These are phyloP conservation scores for Alternaria arborescens DNA, from an alignment of 2,329 filamentous ascomycete species.

Conservation along the genomic window DNA sequence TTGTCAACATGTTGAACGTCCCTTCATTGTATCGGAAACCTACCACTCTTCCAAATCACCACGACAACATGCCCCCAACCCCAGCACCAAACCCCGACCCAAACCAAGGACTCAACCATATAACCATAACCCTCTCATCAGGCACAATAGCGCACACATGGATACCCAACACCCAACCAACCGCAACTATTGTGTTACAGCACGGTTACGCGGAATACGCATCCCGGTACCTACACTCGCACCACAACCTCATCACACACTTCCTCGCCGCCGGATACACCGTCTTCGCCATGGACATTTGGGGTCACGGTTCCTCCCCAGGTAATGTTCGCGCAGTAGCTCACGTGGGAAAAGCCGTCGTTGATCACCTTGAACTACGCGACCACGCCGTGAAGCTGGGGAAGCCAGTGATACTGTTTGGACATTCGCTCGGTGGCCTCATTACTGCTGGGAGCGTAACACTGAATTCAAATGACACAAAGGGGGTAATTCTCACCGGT, in stretches of 20 bases:
- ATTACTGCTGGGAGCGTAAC: neutral
- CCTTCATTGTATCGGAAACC: neutral
- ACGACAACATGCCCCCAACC: neutral
- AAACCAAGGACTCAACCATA: neutral
- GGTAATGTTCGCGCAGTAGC: neutral
- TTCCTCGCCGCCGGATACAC: neutral
- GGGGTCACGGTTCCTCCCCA: neutral
- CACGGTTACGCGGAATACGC: slow-evolving; percentile 19
- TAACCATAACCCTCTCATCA: neutral
- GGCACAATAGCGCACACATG: neutral
- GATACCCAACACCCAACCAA: neutral
- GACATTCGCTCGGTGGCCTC: neutral
- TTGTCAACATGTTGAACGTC: neutral
- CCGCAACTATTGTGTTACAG: slow-evolving; percentile 8
- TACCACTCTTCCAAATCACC: neutral
- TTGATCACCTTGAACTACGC: neutral
- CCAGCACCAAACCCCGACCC: neutral
- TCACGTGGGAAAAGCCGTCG: neutral
- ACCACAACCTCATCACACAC: slow-evolving; percentile 11
- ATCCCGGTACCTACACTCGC: slow-evolving; percentile 6
- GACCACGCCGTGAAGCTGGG: neutral
- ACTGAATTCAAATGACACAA: accelerated
- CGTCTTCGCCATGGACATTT: neutral
- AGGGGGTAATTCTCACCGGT: neutral
- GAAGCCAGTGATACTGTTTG: neutral